These are phyloP conservation scores for Elongisporangium undulatum DNA, from an alignment of 352 stramenopile genomes.

Conservation along the genomic window DNA sequence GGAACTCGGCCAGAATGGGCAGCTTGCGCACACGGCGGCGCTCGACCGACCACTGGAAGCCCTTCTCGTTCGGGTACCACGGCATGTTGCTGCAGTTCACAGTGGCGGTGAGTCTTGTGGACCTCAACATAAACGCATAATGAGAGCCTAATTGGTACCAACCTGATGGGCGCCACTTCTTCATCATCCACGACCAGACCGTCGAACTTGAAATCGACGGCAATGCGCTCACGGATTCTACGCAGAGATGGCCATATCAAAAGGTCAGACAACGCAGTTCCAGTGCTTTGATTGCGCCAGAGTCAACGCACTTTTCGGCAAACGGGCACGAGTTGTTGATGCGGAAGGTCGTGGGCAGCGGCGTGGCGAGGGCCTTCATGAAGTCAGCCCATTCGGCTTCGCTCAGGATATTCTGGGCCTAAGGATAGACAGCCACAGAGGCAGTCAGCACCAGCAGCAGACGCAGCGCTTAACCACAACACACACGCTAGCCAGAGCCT, in stretches of 20 bases:
- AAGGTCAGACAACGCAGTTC: background rate
- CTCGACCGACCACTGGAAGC: conserved; percentile 89
- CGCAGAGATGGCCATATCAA: conserved; percentile 6
- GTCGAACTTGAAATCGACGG: conserved; percentile 83
- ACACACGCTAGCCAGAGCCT: background rate
- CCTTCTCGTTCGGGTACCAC: conserved; percentile 88
- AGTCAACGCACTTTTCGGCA: conserved; percentile 54
- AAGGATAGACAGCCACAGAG: background rate
- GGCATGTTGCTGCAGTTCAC: conserved; percentile 58
- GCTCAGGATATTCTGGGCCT: conserved; percentile 79
- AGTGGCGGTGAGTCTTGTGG: too few species aligned
- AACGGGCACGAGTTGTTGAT: conserved; percentile 91
- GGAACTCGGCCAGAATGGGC: conserved; percentile 89
- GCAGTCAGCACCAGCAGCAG: background rate
- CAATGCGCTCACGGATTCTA: conserved; percentile 84
- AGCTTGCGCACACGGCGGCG: conserved; percentile 91
- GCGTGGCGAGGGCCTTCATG: conserved; percentile 84
- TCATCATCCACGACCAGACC: conserved; percentile 77
- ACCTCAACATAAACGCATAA: too few species aligned
- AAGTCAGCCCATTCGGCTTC: conserved; percentile 89
- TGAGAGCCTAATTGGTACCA: too few species aligned
- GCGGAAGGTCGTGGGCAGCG: conserved; percentile 91
- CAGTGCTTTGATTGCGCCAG: background rate
- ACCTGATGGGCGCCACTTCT: conserved; percentile 70
- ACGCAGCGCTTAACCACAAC: background rate